Percentiles rank a stretch among this genome's conserved stretches.
These are phyloP conservation scores for Pythium aristosporum DNA, from an alignment of 352 stramenopile species.

Conservation along the genomic window DNA sequence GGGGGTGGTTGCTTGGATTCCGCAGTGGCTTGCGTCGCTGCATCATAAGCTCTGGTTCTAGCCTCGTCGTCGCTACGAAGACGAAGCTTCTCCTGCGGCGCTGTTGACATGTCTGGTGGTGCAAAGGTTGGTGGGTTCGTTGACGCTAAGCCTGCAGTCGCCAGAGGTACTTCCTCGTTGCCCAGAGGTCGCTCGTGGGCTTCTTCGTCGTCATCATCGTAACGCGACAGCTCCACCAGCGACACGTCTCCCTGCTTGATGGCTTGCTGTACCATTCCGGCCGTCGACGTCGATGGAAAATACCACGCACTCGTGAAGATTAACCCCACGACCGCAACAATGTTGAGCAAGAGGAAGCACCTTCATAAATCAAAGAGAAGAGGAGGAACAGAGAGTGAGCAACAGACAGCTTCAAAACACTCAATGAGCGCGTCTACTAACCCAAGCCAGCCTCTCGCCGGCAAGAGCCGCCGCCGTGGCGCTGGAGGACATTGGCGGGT, in stretches of 20 bases:
- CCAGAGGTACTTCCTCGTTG: neutral
- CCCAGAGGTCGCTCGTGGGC: neutral
- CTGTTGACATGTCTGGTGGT: neutral
- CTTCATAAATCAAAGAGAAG: neutral
- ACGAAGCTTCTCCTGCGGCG: neutral
- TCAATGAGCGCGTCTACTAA: neutral
- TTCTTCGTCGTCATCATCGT: neutral
- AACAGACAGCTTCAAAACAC: neutral
- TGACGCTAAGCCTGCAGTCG: neutral
- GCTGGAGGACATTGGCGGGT: neutral
- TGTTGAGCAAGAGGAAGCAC: constrained; percentile 45
- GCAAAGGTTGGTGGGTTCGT: neutral
- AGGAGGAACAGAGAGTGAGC: neutral
- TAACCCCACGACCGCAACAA: constrained; percentile 43
- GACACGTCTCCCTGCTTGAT: constrained; percentile 35
- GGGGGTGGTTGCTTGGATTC: neutral
- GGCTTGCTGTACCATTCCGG: constrained; percentile 37
- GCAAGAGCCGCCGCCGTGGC: neutral
- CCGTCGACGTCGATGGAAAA: constrained; percentile 39
- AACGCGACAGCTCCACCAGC: constrained; percentile 13
- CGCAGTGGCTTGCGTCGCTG: neutral
- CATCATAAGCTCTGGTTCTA: neutral
- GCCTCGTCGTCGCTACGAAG: constrained; percentile 5
- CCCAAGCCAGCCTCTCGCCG: constrained; percentile 16
- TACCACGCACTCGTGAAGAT: constrained; percentile 55